These are phyloP conservation scores for Suillus spraguei DNA, from an alignment of 768 basidiomycete species.

Conservation along the genomic window DNA sequence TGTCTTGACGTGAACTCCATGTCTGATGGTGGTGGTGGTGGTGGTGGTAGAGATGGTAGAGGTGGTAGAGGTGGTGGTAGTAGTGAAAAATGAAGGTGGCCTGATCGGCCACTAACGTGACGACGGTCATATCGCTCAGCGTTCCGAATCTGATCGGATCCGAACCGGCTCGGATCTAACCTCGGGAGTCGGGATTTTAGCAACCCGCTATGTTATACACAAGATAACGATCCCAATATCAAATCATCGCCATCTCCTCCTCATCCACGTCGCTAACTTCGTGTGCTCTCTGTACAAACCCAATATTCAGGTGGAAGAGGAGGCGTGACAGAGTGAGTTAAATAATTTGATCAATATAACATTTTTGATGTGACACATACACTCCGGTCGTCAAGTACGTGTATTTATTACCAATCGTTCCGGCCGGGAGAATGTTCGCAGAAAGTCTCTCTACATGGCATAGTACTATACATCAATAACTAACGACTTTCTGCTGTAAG, in stretches of 20 bases:
- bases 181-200: background rate
- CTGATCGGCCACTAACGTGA: background rate
- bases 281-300: constrained; percentile 61
- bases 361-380: constrained; percentile 37
- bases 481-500: constrained; percentile 2
- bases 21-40: background rate
- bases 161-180: constrained; percentile 20
- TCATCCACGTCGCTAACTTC: constrained; percentile 68
- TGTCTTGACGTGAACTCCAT: constrained; percentile 37
- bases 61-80: background rate
- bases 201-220: background rate
- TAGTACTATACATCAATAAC: too few relatives aligned
- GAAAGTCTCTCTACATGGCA: too few relatives aligned
- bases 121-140: background rate
- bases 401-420: constrained; percentile 68
- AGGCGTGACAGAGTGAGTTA: constrained; percentile 42
- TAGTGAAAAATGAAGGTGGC: constrained; percentile 6
- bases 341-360: background rate
- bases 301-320: constrained; percentile 71
- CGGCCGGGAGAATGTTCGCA: constrained; percentile 45
- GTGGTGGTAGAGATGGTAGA: background rate
- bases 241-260: constrained; percentile 53
- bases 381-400: constrained; percentile 60
- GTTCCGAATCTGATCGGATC: constrained; percentile 8
- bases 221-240: background rate